Percentiles rank a stretch among this genome's conserved stretches.
Conservation (phyloP, 2,329 filamentous ascomycete genomes). For the Aureobasidium sp. region DNA sequence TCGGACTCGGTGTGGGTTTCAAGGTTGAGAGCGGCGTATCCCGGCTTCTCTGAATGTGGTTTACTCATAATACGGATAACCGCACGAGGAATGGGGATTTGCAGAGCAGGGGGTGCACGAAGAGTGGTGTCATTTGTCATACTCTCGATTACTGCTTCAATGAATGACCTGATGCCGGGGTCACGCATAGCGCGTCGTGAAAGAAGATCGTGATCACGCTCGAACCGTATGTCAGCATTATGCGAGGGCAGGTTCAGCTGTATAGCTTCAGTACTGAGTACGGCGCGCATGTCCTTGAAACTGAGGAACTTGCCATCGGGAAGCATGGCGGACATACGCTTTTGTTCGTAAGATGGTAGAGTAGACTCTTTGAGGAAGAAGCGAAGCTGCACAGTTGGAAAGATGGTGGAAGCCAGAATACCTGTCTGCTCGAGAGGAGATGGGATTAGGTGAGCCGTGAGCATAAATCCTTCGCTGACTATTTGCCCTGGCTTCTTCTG, state of each 20-base stretch:
- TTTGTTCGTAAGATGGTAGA: background rate
- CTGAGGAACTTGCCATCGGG: background rate
- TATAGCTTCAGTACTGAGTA: background rate
- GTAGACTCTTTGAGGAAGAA: background rate
- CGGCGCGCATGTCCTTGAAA: constrained; percentile 4
- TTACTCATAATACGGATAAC: background rate
- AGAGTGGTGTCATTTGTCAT: background rate
- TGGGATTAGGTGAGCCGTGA: constrained; percentile 13
- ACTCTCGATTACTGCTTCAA: constrained; percentile 3
- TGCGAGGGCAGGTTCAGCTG: constrained; percentile 7
- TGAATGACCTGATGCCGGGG: background rate
- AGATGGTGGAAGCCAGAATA: background rate
- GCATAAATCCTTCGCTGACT: background rate
- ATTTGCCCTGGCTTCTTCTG: background rate
- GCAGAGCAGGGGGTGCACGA: constrained; percentile 10
- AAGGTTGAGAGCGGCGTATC: background rate
- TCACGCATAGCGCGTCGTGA: background rate
- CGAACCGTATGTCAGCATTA: constrained; percentile 13
- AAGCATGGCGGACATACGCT: background rate
- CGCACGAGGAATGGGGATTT: background rate
- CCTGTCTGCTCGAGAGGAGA: constrained; percentile 6
- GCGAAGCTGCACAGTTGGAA: background rate
- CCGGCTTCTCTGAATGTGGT: background rate
- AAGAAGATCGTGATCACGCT: background rate
- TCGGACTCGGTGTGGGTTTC: background rate